phyloP scores from a whole-genome alignment of 257 asterid genomes.

The Verbascum thapsus region DNA sequence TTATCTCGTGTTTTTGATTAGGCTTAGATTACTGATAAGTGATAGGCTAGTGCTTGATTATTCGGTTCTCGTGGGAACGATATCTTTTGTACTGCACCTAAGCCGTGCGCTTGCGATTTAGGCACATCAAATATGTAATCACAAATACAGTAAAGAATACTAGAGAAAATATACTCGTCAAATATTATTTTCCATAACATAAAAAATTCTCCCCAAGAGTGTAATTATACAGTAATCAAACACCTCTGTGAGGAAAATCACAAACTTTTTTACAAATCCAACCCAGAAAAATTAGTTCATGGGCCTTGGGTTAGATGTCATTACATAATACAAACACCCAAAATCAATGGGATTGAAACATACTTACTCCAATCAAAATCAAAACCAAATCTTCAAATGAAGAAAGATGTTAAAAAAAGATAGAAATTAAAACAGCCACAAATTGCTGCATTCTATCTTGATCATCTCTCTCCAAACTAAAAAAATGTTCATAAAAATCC shows the following conservation, averaged over 20 bases:
- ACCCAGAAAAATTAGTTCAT: slow-evolving; percentile 33
- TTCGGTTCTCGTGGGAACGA: too few species aligned
- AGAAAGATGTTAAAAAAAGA: slow-evolving; percentile 46
- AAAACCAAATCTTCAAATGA: too few species aligned
- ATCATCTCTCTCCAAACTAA: slow-evolving; percentile 34
- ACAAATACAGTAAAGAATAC: too few species aligned
- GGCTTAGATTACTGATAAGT: too few species aligned
- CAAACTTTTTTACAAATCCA: slow-evolving; percentile 35
- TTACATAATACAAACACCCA: slow-evolving; percentile 4
- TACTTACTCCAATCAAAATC: background rate
- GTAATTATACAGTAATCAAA: too few species aligned
- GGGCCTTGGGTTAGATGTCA: slow-evolving; percentile 34
- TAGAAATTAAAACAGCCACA: slow-evolving; percentile 26
- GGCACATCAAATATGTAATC: too few species aligned
- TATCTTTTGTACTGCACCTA: too few species aligned
- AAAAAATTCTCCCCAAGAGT: slow-evolving; percentile 35
- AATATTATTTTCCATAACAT: slow-evolving; percentile 7
- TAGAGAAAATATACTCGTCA: too few species aligned
- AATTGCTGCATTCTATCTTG: slow-evolving; percentile 39
- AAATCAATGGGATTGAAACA: background rate
- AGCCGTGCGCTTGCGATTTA: too few species aligned
- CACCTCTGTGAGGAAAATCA: slow-evolving; percentile 45
- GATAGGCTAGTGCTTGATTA: too few species aligned
- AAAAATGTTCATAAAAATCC: background rate
- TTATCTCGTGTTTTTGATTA: too few species aligned